Conservation (phyloP, 2,329 filamentous ascomycete genomes). For the Lojkania enalia region DNA sequence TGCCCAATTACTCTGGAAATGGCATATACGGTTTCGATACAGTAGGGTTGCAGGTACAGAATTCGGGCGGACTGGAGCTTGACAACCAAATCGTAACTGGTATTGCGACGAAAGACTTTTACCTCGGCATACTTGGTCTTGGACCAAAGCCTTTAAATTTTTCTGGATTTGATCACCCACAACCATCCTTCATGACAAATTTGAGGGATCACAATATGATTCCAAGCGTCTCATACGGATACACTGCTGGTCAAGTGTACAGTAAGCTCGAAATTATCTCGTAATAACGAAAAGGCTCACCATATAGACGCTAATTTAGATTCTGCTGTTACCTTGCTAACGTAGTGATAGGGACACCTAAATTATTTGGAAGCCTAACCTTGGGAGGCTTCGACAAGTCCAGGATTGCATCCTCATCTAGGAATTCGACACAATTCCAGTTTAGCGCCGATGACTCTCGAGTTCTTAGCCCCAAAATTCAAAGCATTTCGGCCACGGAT, state of each 20-base stretch:
- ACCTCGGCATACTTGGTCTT: slow-evolving; percentile 45
- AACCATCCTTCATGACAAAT: slow-evolving; percentile 34
- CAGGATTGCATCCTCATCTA: slow-evolving; percentile 31
- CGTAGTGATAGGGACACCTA: too few species aligned
- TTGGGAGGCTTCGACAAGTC: slow-evolving; percentile 46
- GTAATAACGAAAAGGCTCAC: too few species aligned
- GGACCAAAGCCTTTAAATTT: slow-evolving; percentile 45
- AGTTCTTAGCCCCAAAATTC: slow-evolving; percentile 31
- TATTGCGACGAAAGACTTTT: slow-evolving; percentile 41
- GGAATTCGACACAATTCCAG: slow-evolving; percentile 30
- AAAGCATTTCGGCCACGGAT: slow-evolving; percentile 26
- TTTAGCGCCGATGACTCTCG: slow-evolving; percentile 31
- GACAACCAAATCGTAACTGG: slow-evolving; percentile 43
- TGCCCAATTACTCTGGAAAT: slow-evolving; percentile 16
- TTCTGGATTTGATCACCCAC: slow-evolving; percentile 37
- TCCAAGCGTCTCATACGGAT: slow-evolving; percentile 44
- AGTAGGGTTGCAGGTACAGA: slow-evolving; percentile 34
- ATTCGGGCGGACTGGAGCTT: slow-evolving; percentile 26
- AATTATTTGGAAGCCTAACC: too few species aligned
- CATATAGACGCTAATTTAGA: too few species aligned
- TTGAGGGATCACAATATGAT: slow-evolving; percentile 36
- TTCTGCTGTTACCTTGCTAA: too few species aligned
- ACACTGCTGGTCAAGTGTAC: slow-evolving; percentile 42
- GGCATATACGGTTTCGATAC: slow-evolving; percentile 44
- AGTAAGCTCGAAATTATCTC: too few species aligned